These are phyloP conservation scores for Candida silvicultrix DNA, from an alignment of 805 yeast species.

Conservation along the genomic window DNA sequence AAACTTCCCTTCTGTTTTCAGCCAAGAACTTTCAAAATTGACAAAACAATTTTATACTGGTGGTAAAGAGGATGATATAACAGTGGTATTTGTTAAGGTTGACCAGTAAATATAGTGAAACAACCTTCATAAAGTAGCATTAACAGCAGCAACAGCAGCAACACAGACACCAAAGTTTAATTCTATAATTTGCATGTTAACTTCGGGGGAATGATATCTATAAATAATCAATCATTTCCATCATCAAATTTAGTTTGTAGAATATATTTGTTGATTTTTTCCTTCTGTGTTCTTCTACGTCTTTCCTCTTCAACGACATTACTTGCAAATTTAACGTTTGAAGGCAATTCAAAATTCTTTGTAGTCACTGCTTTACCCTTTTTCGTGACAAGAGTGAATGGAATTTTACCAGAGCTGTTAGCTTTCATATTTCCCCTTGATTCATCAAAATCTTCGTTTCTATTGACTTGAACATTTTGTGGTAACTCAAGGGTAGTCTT, in stretches of 20 bases:
- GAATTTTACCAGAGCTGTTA: slow-evolving; percentile 15
- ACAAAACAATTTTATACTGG: slow-evolving; percentile 73
- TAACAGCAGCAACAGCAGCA: background rate
- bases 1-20: slow-evolving; percentile 75
- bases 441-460: background rate
- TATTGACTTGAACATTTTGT: slow-evolving; percentile 2
- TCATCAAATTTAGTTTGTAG: slow-evolving; percentile 30
- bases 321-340: slow-evolving; percentile 46
- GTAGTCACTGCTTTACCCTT: slow-evolving; percentile 41
- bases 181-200: too few relatives aligned
- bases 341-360: slow-evolving; percentile 44
- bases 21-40: slow-evolving; percentile 63
- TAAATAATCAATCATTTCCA: slow-evolving; percentile 2
- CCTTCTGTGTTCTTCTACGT: slow-evolving; percentile 44
- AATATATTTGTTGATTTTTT: slow-evolving; percentile 51
- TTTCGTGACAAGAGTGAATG: slow-evolving; percentile 52
- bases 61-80: slow-evolving; percentile 94
- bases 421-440: slow-evolving; percentile 17
- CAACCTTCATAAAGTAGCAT: too few relatives aligned
- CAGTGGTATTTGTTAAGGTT: slow-evolving; percentile 62
- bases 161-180: too few relatives aligned
- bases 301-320: slow-evolving; percentile 45
- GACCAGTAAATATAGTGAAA: slow-evolving; percentile 1
- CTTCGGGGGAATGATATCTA: too few relatives aligned
- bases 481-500: slow-evolving; percentile 11